A percentile compares a stretch with the other conserved stretches of the same genome.
These are phyloP conservation scores for Breviolum minutum DNA, from an alignment of 73 alveolate genomes.

Conservation along the genomic window DNA sequence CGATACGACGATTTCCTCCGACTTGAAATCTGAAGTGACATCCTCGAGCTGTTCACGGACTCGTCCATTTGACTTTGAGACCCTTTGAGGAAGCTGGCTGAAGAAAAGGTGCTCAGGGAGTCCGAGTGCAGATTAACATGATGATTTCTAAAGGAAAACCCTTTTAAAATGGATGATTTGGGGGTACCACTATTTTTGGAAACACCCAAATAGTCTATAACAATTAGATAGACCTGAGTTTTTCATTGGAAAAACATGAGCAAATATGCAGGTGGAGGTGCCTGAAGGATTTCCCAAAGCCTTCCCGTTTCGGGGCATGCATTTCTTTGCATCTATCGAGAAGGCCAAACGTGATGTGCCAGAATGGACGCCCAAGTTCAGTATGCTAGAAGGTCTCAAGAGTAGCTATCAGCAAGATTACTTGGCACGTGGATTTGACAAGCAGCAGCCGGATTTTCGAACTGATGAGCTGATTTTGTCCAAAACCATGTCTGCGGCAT, in stretches of 20 bases:
- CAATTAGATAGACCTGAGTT: no score
- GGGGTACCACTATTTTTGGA: no score
- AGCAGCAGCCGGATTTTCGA: slow-evolving; percentile 77
- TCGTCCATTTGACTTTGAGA: neutral
- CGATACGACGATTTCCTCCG: neutral
- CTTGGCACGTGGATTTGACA: slow-evolving; percentile 89
- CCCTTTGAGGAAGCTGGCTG: neutral
- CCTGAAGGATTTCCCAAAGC: slow-evolving; percentile 85
- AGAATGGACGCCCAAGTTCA: slow-evolving; percentile 78
- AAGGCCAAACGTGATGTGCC: slow-evolving; percentile 95
- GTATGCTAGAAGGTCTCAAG: slow-evolving; percentile 55
- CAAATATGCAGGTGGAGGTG: neutral
- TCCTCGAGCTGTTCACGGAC: neutral
- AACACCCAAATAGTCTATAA: no score
- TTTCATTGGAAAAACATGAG: no score
- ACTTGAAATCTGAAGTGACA: neutral
- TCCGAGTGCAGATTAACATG: neutral
- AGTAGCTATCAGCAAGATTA: slow-evolving; percentile 92
- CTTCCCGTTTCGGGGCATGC: slow-evolving; percentile 94
- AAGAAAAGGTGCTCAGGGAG: neutral
- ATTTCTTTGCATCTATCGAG: slow-evolving; percentile 90
- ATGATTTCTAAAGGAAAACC: no score
- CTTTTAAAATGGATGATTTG: no score
- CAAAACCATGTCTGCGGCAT: slow-evolving; percentile 68
- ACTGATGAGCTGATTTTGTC: slow-evolving; percentile 89